A percentile compares a stretch with the other conserved stretches of the same genome.
phyloP scores from a whole-genome alignment of 371 early-diverging fungal species.

The Mortierella sp. region DNA sequence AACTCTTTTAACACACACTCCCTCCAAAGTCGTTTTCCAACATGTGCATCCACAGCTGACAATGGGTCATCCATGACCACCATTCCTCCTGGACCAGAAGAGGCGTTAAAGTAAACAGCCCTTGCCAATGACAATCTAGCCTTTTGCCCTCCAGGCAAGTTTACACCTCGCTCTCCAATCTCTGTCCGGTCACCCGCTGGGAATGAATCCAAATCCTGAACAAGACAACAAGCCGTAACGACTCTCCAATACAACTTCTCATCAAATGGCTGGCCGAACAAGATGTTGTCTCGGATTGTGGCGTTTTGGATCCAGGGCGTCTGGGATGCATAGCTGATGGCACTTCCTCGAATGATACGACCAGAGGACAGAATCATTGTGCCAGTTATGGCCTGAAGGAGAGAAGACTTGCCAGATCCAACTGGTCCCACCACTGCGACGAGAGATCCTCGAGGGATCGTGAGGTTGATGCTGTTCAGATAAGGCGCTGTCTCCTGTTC shows the following conservation, averaged over 20 bases:
- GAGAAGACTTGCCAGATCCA: constrained; percentile 58
- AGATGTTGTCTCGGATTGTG: constrained; percentile 82
- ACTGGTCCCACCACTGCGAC: constrained; percentile 58
- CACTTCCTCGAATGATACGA: not conserved
- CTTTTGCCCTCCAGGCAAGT: constrained; percentile 90
- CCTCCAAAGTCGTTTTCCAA: constrained; percentile 62
- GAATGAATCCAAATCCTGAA: constrained; percentile 60
- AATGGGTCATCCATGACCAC: constrained; percentile 84
- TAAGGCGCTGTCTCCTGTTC: constrained; percentile 1
- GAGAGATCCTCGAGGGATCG: constrained; percentile 24
- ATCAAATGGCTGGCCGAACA: constrained; percentile 80
- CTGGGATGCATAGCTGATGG: constrained; percentile 71
- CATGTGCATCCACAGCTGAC: constrained; percentile 81
- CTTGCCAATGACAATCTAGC: constrained; percentile 69
- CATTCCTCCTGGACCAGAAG: constrained; percentile 70
- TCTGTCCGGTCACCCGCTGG: constrained; percentile 84
- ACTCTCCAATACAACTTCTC: constrained; percentile 72
- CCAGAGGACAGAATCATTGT: constrained; percentile 65
- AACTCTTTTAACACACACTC: constrained; percentile 58
- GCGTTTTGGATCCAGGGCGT: constrained; percentile 84
- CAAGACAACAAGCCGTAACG: constrained; percentile 71
- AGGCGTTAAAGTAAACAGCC: constrained; percentile 71
- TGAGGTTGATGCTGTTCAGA: constrained; percentile 23
- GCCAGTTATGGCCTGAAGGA: constrained; percentile 63
- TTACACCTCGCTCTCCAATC: constrained; percentile 92